A percentile compares a stretch with the other conserved stretches of the same genome.
Conservation (phyloP, 2,329 filamentous ascomycete species). For the Fusarium nodosum region DNA sequence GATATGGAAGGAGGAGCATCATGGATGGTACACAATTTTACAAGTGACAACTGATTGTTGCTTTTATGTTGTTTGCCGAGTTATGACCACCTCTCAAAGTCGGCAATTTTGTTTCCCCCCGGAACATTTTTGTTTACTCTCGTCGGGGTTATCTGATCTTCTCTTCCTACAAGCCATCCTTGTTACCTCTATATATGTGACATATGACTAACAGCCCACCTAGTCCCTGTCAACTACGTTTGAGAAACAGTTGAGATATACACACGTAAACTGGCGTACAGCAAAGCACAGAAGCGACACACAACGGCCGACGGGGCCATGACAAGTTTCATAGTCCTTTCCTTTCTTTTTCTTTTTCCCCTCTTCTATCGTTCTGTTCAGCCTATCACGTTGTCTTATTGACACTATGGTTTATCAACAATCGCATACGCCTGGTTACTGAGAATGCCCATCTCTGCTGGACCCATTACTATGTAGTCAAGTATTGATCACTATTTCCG, state of each 20-base stretch:
- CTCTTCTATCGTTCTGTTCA: background rate
- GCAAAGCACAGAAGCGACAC: slow-evolving; percentile 20
- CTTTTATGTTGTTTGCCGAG: background rate
- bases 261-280: slow-evolving; percentile 22
- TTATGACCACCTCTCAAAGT: background rate
- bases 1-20: slow-evolving; percentile 13
- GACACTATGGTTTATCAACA: slow-evolving; percentile 1
- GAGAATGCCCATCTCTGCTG: background rate
- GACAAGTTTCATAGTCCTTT: slow-evolving; percentile 18
- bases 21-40: slow-evolving; percentile 8
- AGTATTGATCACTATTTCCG: background rate
- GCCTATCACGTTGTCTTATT: slow-evolving; percentile 1
- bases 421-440: slow-evolving; percentile 3
- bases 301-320: slow-evolving; percentile 5
- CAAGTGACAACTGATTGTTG: background rate
- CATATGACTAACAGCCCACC: slow-evolving; percentile 16
- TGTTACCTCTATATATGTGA: slow-evolving; percentile 15
- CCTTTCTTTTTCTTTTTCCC: slow-evolving; percentile 9
- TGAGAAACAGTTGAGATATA: slow-evolving; percentile 27
- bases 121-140: slow-evolving; percentile 3
- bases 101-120: slow-evolving; percentile 1
- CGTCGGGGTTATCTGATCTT: slow-evolving; percentile 31
- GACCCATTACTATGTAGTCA: background rate
- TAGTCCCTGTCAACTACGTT: slow-evolving; percentile 18
- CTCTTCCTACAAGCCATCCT: slow-evolving; percentile 20